Conservation (phyloP, 2,329 filamentous ascomycete genomes). For the Trichoderma sp. region DNA sequence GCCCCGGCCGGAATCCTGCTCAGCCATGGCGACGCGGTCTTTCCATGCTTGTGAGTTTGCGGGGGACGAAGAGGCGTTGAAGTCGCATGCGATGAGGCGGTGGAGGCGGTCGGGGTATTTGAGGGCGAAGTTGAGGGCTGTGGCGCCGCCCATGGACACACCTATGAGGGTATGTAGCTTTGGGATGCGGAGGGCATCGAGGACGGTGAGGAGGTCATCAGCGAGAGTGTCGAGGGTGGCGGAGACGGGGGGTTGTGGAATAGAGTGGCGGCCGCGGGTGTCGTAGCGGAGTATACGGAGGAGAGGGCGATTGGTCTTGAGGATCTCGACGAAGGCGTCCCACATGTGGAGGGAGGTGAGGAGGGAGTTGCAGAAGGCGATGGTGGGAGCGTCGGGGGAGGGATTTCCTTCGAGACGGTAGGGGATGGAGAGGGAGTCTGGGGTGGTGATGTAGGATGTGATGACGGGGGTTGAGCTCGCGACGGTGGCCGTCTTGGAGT, state of each 20-base stretch:
- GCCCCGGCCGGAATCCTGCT: conserved; percentile 53
- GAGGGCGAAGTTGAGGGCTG: conserved; percentile 69
- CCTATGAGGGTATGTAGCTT: conserved; percentile 67
- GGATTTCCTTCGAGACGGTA: conserved; percentile 74
- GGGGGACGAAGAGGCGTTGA: conserved; percentile 67
- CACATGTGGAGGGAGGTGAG: conserved; percentile 77
- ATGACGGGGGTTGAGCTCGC: conserved; percentile 53
- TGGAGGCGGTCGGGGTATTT: conserved; percentile 56
- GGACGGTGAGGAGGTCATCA: conserved; percentile 62
- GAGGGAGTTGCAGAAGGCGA: conserved; percentile 78
- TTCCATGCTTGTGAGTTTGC: conserved; percentile 78
- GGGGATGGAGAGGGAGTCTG: conserved; percentile 65
- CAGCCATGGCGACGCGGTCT: conserved; percentile 67
- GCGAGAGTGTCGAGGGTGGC: conserved; percentile 64
- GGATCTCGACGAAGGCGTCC: conserved; percentile 66
- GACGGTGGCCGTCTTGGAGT: conserved; percentile 54
- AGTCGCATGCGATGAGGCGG: conserved; percentile 72
- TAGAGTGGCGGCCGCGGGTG: conserved; percentile 62
- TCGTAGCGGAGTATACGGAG: conserved; percentile 77
- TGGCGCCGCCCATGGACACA: conserved; percentile 79
- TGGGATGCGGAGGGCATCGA: conserved; percentile 66
- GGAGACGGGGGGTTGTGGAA: conserved; percentile 46
- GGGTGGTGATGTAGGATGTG: conserved; percentile 63
- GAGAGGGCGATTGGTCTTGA: conserved; percentile 57
- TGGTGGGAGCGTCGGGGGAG: conserved; percentile 62